Evolutionary conservation across 495 filamentous ascomycete genomes (phyloP).

Genomic region (Aspergillus indologenus): DNA sequence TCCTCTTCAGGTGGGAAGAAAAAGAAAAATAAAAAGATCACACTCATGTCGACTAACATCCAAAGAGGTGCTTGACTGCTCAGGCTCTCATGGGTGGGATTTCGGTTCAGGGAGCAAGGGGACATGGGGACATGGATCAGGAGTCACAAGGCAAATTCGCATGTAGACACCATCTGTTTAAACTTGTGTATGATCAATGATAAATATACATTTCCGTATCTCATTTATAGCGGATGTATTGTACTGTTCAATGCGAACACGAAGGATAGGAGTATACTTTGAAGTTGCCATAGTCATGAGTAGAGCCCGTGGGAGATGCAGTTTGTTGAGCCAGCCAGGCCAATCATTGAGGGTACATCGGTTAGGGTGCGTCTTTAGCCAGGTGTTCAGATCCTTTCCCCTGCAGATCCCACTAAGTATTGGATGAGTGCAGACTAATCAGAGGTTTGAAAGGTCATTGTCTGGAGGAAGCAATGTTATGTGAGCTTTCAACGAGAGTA

Average conservation of each 20-base stretch:
- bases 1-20: constrained; percentile 54
- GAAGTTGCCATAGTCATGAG: too few species aligned
- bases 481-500: too few species aligned
- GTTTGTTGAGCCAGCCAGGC: background rate
- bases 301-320: too few species aligned
- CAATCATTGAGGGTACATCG: background rate
- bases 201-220: background rate
- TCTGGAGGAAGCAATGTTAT: too few species aligned
- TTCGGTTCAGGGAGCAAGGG: background rate
- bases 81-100: background rate
- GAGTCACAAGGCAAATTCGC: background rate
- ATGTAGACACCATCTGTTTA: background rate
- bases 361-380: background rate
- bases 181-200: background rate
- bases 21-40: constrained; percentile 94
- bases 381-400: background rate
- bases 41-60: constrained; percentile 83
- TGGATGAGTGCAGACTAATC: background rate
- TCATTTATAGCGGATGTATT: too few species aligned
- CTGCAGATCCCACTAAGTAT: background rate
- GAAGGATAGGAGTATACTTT: too few species aligned
- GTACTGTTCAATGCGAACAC: too few species aligned
- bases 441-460: too few species aligned
- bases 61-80: constrained; percentile 54
- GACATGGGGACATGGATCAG: background rate